Evolutionary conservation across 345 rosid genomes (phyloP), one percentile per base, ranked within the genome.

Genomic region (Aegle marmelos): DNA sequence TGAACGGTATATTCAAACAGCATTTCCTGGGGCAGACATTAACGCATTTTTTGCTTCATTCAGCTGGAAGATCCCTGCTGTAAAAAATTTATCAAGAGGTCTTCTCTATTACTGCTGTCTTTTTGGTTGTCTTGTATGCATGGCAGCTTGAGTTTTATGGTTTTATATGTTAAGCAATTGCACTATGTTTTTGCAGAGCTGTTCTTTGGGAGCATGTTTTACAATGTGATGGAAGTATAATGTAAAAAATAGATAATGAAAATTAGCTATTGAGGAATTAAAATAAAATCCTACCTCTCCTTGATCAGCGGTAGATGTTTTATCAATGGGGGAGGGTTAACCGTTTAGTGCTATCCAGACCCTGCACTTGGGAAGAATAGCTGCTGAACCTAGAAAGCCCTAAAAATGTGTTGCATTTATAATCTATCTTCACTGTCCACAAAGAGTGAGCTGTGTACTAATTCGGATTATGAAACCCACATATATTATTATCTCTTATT

Each of bases 31-130:
- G 28, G 87, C 83, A n/a, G 91, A 93, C 53, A 63, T 91, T 53
- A 9, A 65, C 34, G 86, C 86, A 53, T 93, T 93, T 83, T 90
- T 91, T 57, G 83, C 88, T 73, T 93, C 94, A 16, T 93, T 93
- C 81, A 84, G 82, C 83, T 93, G 98, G 98, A 85, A 28, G 70
- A 79, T 93, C 53, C 98, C 94, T 3, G 37, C 87, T 72, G 68
- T 60, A 41, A 80, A 79, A 77, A 74, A 57, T 21, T 45, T 34
- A 30, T 63, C 73, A 4, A 59, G 48, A 70, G 95, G 94, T 90
- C 72, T 84, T 92, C 53, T 69, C 85, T 33, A 59, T 62, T 41
- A 70, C 66, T 75, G 59, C 62, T 14, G 71, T 28, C 36, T 76
- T 69, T 25, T 50, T 27, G 0, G 28, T 27, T 8, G 24, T 24